phyloP scores from a whole-genome alignment of 176 grass and related monocot genomes.

The Chloris gayana region DNA sequence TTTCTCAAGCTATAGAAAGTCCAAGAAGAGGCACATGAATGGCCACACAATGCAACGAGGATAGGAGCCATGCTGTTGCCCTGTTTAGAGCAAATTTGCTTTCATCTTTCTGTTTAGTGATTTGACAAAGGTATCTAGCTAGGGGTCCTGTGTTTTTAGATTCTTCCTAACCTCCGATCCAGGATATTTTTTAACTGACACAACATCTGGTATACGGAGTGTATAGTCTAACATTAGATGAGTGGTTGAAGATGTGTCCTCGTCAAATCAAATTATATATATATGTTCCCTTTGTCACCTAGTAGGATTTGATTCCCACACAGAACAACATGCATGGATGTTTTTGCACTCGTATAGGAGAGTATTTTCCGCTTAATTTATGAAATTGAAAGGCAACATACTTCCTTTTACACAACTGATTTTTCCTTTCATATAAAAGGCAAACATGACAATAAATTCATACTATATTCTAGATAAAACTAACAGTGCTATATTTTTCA shows the following conservation, averaged over 20 bases:
- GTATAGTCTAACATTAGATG: constrained; percentile 16
- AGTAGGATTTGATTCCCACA: constrained; percentile 60
- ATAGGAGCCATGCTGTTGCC: not conserved
- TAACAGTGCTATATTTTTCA: not conserved
- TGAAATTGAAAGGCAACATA: not conserved
- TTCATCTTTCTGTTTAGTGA: not conserved
- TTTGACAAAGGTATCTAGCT: constrained; percentile 50
- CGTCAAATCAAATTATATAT: constrained; percentile 49
- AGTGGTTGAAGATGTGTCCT: constrained; percentile 41
- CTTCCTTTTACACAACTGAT: not conserved
- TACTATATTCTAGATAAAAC: too few relatives aligned
- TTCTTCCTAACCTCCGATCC: constrained; percentile 38
- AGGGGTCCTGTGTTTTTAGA: constrained; percentile 15
- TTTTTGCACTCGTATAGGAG: constrained; percentile 39
- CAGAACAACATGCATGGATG: constrained; percentile 41
- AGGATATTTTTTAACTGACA: constrained; percentile 21
- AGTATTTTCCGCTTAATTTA: constrained; percentile 8
- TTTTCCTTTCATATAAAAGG: not conserved
- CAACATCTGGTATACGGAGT: not conserved
- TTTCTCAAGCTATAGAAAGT: not conserved
- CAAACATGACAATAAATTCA: not conserved
- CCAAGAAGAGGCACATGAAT: not conserved
- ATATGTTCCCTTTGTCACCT: constrained; percentile 45
- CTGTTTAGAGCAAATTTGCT: constrained; percentile 13
- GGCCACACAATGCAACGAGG: not conserved